phyloP scores from a whole-genome alignment of 257 asterid species.

The Anisodus tanguticus region DNA sequence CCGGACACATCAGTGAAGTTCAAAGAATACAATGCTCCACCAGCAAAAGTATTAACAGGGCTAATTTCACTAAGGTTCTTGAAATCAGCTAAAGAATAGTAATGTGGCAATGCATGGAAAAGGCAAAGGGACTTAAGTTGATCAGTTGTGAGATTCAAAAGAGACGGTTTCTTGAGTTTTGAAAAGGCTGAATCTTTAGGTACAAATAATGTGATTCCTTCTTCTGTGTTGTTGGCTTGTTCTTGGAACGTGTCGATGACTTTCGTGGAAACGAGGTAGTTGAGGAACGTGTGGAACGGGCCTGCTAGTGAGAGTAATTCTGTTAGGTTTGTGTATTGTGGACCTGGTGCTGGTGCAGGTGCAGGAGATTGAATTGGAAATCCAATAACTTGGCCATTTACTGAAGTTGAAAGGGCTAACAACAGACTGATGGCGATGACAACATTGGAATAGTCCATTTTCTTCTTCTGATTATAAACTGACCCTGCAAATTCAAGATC shows the following conservation, averaged over 20 bases:
- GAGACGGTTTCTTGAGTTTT: conserved; percentile 47
- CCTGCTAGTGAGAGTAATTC: conserved; percentile 73
- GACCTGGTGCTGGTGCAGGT: conserved; percentile 50
- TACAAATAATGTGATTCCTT: conserved; percentile 76
- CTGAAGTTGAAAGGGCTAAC: conserved; percentile 34
- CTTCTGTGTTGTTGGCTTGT: conserved; percentile 69
- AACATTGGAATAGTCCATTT: conserved; percentile 40
- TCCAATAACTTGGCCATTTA: conserved; percentile 42
- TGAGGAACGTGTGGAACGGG: conserved; percentile 74
- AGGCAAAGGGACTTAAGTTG: conserved; percentile 66
- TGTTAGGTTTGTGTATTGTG: conserved; percentile 62
- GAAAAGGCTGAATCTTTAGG: conserved; percentile 69
- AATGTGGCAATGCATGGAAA: conserved; percentile 74
- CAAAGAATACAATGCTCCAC: conserved; percentile 51
- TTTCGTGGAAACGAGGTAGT: conserved; percentile 59
- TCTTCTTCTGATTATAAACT: neutral
- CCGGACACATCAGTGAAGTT: conserved; percentile 68
- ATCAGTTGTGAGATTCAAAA: conserved; percentile 64
- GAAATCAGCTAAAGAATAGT: conserved; percentile 74
- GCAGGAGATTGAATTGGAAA: conserved; percentile 37
- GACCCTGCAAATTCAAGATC: neutral
- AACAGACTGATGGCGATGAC: conserved; percentile 26
- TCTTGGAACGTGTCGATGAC: conserved; percentile 67
- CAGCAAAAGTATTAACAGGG: conserved; percentile 70
- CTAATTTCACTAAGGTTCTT: conserved; percentile 58